A percentile compares a stretch with the other conserved stretches of the same genome.
These are phyloP conservation scores for Nicotiana attenuata DNA, from an alignment of 257 asterid genomes.

Conservation along the genomic window DNA sequence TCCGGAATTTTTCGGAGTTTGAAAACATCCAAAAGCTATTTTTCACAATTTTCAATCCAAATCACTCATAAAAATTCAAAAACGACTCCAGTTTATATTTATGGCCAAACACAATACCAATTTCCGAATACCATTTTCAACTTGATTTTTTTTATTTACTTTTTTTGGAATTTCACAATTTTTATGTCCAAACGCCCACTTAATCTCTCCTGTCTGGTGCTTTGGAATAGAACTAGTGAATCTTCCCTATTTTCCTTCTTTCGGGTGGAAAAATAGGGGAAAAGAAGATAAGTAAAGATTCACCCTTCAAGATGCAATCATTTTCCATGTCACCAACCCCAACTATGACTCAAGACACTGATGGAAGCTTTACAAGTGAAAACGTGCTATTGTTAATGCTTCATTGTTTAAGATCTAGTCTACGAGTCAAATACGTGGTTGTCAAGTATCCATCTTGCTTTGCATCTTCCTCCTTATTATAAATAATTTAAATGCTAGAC, in stretches of 20 bases:
- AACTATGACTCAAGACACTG: neutral
- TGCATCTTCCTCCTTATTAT: neutral
- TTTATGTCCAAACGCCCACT: too few species aligned
- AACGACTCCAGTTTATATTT: too few species aligned
- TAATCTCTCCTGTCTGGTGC: too few species aligned
- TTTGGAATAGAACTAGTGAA: too few species aligned
- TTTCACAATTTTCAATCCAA: too few species aligned
- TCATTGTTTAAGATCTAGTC: neutral
- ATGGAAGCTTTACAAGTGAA: neutral
- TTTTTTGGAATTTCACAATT: too few species aligned
- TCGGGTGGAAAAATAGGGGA: neutral
- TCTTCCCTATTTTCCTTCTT: neutral
- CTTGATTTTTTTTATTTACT: too few species aligned
- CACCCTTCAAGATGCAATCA: neutral
- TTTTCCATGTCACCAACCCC: neutral
- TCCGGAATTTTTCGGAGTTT: too few species aligned
- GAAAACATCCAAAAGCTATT: too few species aligned
- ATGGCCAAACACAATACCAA: too few species aligned
- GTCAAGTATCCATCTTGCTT: neutral
- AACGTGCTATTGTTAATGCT: neutral
- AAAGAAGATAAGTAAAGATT: neutral
- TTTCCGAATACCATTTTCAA: too few species aligned
- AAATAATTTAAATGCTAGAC: neutral
- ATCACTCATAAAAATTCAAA: too few species aligned
- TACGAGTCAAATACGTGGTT: neutral